phyloP scores from a whole-genome alignment of 2,329 filamentous ascomycete genomes.

The Fusarium longipes region DNA sequence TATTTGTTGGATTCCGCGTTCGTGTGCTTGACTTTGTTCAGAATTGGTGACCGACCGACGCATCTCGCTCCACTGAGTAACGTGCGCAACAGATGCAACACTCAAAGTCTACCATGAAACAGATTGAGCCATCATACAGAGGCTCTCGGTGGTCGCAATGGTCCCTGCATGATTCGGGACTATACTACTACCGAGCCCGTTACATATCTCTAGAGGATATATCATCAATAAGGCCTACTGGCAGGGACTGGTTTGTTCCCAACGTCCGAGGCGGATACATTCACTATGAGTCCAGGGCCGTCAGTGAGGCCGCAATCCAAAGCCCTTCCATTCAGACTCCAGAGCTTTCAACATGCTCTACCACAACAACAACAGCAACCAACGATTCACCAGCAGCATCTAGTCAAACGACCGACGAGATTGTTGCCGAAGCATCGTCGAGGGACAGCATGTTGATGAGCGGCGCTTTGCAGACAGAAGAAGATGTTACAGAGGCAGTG shows the following conservation, averaged over 20 bases:
- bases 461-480: conserved; percentile 18
- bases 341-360: conserved; percentile 26
- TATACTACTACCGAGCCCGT: conserved; percentile 41
- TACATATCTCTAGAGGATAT: conserved; percentile 36
- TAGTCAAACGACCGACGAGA: conserved; percentile 2
- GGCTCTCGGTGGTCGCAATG: conserved; percentile 36
- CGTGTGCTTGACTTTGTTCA: not conserved
- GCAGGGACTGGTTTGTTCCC: conserved; percentile 38
- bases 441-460: conserved; percentile 23
- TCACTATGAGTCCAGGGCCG: conserved; percentile 40
- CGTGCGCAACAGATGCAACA: conserved; percentile 4
- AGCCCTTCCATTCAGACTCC: not conserved
- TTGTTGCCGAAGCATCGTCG: not conserved
- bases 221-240: conserved; percentile 20
- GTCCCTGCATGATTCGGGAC: conserved; percentile 22
- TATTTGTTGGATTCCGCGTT: conserved; percentile 24
- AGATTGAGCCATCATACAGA: not conserved
- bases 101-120: conserved; percentile 9
- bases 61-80: conserved; percentile 16
- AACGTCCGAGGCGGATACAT: conserved; percentile 35
- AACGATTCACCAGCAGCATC: not conserved
- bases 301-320: conserved; percentile 11
- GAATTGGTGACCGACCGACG: not conserved
- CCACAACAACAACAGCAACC: conserved; percentile 15
- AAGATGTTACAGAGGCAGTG: not conserved